Evolutionary conservation across 1,284 basidiomycete genomes (phyloP), one percentile per base, ranked within the genome.

Genomic region (Melampsora allii-populina): DNA sequence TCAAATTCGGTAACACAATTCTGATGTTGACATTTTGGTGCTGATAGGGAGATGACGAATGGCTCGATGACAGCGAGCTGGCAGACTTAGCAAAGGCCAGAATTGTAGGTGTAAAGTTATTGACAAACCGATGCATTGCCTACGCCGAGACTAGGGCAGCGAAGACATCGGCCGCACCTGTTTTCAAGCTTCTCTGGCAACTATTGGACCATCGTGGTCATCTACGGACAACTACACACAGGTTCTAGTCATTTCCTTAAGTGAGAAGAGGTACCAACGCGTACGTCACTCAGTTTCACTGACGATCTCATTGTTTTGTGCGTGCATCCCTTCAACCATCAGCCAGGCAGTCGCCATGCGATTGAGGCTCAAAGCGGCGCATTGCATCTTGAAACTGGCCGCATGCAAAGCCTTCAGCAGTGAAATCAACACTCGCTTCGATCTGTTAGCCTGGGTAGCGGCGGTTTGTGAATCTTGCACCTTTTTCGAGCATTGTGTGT

Each of bases 321-420:
- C 5, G 12, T 45, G 19, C 7, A 45, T 17, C 9, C 9, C 7
- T 56, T 29, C 5, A 3, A 4, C 17, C 1, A 17, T 9, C 67
- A 80, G 77, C 45, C 66, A 64, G 21, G 68, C 76, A 7, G 76
- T 78, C 50, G 76, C 77, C 5, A 79, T 80, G 14, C 82, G 84
- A 45, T 77, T 98, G 82, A 86, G 94, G 21, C 82, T 96, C 33
- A 88, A 91, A 78, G 92, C 94, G 0, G 89, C 90, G 0, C 83
- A 88, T 9, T 92, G 90, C 0, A 80, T 98, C 63, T 82, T 97
- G 58, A 92, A 94, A 80, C 84, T 99, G 9, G 88, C 89, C 0
- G 85, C 87, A 0, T 84, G 88, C 14, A 83, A 86, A 21, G 80
- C 79, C 0, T 94, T 88, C 80, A 85, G 87, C n/a, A 83, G 84